phyloP scores from a whole-genome alignment of 345 rosid species.

The Eucalyptus lansdowneana region DNA sequence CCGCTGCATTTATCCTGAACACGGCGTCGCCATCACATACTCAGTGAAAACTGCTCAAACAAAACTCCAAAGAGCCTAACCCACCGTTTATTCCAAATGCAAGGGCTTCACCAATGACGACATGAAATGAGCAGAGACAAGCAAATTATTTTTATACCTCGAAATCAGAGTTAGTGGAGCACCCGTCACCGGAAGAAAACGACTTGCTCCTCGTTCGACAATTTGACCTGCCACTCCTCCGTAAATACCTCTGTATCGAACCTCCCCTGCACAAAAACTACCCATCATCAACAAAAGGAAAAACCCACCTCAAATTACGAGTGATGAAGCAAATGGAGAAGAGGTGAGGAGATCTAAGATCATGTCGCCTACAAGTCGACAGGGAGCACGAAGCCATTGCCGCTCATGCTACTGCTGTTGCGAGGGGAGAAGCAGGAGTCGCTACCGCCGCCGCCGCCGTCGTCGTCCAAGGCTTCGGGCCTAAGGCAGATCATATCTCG shows the following conservation, averaged over 20 bases:
- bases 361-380: constrained; percentile 23
- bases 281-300: background rate
- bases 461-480: constrained; percentile 42
- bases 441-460: background rate
- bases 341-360: background rate
- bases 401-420: background rate
- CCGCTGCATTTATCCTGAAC: no score
- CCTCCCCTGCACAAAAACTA: constrained; percentile 23
- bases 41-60: no score
- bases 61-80: background rate
- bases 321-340: background rate
- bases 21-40: no score
- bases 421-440: background rate
- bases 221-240: constrained; percentile 22
- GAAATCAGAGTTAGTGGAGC: constrained; percentile 25
- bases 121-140: background rate
- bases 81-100: background rate
- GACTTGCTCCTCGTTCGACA: constrained; percentile 10
- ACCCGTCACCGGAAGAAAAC: constrained; percentile 44
- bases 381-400: constrained; percentile 30
- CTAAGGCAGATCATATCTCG: constrained; percentile 44
- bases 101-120: background rate
- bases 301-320: background rate
- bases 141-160: constrained; percentile 16
- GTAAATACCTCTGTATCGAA: constrained; percentile 39